Percentiles rank a stretch among this genome's conserved stretches.
phyloP scores from a whole-genome alignment of 2,329 filamentous ascomycete species.

The Colletotrichum falcatum region DNA sequence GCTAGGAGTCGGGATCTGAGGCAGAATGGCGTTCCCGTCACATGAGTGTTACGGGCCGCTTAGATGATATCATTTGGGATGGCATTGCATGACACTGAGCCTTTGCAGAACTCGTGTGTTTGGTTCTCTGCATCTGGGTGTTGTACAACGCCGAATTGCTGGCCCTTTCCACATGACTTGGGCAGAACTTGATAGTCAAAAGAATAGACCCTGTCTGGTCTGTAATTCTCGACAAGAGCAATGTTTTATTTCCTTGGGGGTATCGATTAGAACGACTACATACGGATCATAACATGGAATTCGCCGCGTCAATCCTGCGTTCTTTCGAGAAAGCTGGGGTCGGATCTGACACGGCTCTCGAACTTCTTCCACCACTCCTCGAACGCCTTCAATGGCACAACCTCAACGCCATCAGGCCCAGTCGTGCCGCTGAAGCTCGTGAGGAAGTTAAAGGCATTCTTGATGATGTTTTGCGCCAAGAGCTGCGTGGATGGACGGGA shows the following conservation, averaged over 20 bases:
- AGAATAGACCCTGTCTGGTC: neutral
- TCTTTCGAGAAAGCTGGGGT: conserved; percentile 90
- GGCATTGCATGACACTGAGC: conserved; percentile 24
- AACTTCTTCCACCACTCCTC: conserved; percentile 99
- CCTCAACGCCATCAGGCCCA: conserved; percentile 76
- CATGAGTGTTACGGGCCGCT: conserved; percentile 2
- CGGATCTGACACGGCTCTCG: conserved; percentile 84
- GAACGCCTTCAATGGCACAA: conserved; percentile 94
- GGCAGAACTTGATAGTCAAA: neutral
- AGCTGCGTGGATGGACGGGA: conserved; percentile 74
- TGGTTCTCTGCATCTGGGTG: conserved; percentile 1
- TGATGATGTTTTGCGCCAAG: conserved; percentile 92
- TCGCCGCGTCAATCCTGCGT: conserved; percentile 46
- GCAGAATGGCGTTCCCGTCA: conserved; percentile 24
- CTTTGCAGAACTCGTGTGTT: conserved; percentile 14
- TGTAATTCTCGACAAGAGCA: neutral
- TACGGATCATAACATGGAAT: no score
- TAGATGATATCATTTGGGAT: conserved; percentile 16
- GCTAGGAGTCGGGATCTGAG: conserved; percentile 21
- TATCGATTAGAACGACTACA: conserved; percentile 10
- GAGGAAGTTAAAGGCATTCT: conserved; percentile 97
- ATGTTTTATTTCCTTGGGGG: conserved; percentile 5
- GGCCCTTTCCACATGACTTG: conserved; percentile 1
- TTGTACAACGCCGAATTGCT: neutral
- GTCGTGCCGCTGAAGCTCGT: conserved; percentile 82